Conservation (phyloP, 352 stramenopile genomes). For the Phytophthora nicotianae region DNA sequence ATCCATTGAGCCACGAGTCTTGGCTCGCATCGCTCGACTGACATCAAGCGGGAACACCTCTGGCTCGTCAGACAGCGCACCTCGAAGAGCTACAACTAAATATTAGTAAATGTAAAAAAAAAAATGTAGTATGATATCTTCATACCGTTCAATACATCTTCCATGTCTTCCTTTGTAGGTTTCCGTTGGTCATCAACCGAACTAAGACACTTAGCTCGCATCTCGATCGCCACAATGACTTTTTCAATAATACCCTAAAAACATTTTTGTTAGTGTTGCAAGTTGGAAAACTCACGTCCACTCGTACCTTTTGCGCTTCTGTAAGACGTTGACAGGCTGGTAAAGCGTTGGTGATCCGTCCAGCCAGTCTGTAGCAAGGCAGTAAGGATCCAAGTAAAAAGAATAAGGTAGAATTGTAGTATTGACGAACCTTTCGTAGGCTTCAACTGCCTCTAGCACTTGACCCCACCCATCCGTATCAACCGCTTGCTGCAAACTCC, state of each 20-base stretch:
- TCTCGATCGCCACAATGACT: conserved; percentile 51
- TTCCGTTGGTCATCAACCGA: conserved; percentile 59
- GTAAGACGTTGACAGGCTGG: conserved; percentile 53
- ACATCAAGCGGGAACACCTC: conserved; percentile 48
- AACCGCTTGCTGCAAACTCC: conserved; percentile 59
- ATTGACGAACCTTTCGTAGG: conserved; percentile 61
- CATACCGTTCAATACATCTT: conserved; percentile 59
- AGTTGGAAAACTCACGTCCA: too few species aligned
- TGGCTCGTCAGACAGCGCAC: conserved; percentile 41
- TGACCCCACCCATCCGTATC: conserved; percentile 73
- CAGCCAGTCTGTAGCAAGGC: conserved; percentile 37
- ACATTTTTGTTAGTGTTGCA: neutral
- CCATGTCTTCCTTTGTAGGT: conserved; percentile 75
- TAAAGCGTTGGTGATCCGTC: conserved; percentile 40
- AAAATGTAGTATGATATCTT: neutral
- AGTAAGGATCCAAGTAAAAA: neutral
- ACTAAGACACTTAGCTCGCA: conserved; percentile 59
- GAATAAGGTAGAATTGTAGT: neutral
- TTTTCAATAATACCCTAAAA: conserved; percentile 42
- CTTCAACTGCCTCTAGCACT: conserved; percentile 77
- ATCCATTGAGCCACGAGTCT: conserved; percentile 31
- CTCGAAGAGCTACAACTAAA: conserved; percentile 37
- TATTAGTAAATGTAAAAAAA: neutral
- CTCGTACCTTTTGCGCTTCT: conserved; percentile 40
- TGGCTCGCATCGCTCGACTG: conserved; percentile 20